Evolutionary conservation across 768 basidiomycete species (phyloP), one percentile per base, ranked within the genome.

Genomic region (Lactarius sanguifluus): DNA sequence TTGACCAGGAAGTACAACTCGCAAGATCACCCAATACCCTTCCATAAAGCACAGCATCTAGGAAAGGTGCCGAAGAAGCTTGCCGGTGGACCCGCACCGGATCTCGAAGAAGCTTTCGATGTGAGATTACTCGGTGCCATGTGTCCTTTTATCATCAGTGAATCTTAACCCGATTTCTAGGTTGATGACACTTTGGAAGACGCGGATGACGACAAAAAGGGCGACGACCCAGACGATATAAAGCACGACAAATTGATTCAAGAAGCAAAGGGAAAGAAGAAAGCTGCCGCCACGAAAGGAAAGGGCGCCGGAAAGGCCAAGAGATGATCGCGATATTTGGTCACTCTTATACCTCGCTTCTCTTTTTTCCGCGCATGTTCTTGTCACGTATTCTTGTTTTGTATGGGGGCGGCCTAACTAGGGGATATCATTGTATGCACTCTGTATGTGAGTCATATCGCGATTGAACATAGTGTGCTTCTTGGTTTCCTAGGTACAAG

Each of bases 1-100:
- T 88, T 99, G 68, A 98, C 97, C 1, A 85, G 80, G 75, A 94
- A 87, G 93, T 99, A 97, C 78, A 98, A 98, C 76, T 79, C 86
- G 10, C 76, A 78, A 18, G 94, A 95, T 50, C 96, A 98, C 75
- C 97, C 97, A 0, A 91, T 99, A 71, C 87, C 97, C 1, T 98
- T 96, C 84, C 87, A 98, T 77, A 96, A 94, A 72, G 92, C 89
- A 3, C 80, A 83, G 68, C 91, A 94, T 69, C 78, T 93, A 10
- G 90, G 91, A 20, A 93, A 90, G 74, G 80, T 73, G 5, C 86
- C 89, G 1, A 96, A 94, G 83, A 96, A 90, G 72, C 80, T 96
- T 45, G 84, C 86, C 1, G 78, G 77, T 54, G 91, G 86, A 4
- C 84, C 90, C 5, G 85, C 85, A 12, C 94, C 96, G 0, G 96